Evolutionary conservation across 2,329 filamentous ascomycete genomes (phyloP).

Genomic region (Aquanectria penicillioides): DNA sequence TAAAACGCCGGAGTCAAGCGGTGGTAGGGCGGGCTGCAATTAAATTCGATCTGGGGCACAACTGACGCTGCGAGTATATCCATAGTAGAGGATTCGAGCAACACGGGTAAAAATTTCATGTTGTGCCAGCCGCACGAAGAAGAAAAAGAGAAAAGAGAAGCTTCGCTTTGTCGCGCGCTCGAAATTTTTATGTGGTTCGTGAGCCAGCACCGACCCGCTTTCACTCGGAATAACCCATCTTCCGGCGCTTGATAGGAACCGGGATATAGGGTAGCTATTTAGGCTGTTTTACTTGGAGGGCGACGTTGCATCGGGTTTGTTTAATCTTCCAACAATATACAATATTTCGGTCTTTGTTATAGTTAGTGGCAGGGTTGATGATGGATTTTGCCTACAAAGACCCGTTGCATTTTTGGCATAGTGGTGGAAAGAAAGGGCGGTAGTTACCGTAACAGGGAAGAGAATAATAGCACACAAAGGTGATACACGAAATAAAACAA

Average conservation of each 20-base stretch:
- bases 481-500: too few relatives aligned
- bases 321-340: too few relatives aligned
- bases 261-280: constrained; percentile 25
- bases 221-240: constrained; percentile 10
- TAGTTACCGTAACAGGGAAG: too few relatives aligned
- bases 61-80: constrained; percentile 75
- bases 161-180: constrained; percentile 30
- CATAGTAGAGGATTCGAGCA: constrained; percentile 75
- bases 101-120: constrained; percentile 77
- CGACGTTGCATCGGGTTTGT: too few relatives aligned
- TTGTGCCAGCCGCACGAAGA: constrained; percentile 85
- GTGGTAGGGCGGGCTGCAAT: constrained; percentile 76
- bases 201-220: neutral
- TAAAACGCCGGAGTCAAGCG: constrained; percentile 51
- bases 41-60: constrained; percentile 79
- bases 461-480: too few relatives aligned
- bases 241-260: constrained; percentile 9
- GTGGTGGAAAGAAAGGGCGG: too few relatives aligned
- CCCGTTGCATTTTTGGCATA: too few relatives aligned
- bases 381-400: too few relatives aligned
- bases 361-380: too few relatives aligned
- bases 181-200: constrained; percentile 44
- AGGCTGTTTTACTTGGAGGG: too few relatives aligned
- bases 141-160: constrained; percentile 63
- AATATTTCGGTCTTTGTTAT: too few relatives aligned